A percentile compares a stretch with the other conserved stretches of the same genome.
Evolutionary conservation across 2,329 filamentous ascomycete genomes (phyloP).

Genomic region (Aspergillus quadricinctus): DNA sequence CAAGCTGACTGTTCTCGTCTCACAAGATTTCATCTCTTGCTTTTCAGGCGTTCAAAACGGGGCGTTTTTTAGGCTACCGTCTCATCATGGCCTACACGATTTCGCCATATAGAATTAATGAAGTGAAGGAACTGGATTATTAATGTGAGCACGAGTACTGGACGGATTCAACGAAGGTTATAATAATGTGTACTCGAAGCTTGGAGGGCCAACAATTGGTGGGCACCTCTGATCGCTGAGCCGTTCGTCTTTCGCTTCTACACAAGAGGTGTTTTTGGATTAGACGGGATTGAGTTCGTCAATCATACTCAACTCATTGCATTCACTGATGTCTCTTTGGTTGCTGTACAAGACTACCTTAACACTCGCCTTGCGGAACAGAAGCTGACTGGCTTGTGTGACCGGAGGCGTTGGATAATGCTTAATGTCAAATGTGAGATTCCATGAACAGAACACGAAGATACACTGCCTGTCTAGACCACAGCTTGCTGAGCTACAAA

Average conservation of each 20-base stretch:
- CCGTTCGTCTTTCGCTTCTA: neutral
- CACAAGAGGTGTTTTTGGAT: slow-evolving; percentile 2
- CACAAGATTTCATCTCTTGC: neutral
- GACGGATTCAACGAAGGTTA: slow-evolving; percentile 4
- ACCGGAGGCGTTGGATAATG: slow-evolving; percentile 17
- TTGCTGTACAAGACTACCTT: neutral
- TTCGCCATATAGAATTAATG: slow-evolving; percentile 18
- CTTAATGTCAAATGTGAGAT: slow-evolving; percentile 20
- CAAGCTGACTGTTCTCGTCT: neutral
- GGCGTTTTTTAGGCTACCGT: slow-evolving; percentile 10
- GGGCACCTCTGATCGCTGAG: neutral
- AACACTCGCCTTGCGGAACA: neutral
- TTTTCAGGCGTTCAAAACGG: slow-evolving; percentile 10
- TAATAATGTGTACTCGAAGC: slow-evolving; percentile 9
- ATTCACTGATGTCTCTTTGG: slow-evolving; percentile 1
- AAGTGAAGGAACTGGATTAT: slow-evolving; percentile 14
- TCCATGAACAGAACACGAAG: slow-evolving; percentile 2
- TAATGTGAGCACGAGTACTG: slow-evolving; percentile 17
- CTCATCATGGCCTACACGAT: slow-evolving; percentile 8
- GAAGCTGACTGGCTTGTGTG: neutral
- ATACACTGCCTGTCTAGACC: no score
- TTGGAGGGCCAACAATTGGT: slow-evolving; percentile 3
- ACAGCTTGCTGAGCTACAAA: neutral
- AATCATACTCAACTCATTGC: neutral
- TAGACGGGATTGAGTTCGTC: neutral